Evolutionary conservation across 441 rosid species (phyloP).

Genomic region (Aleurites moluccanus): DNA sequence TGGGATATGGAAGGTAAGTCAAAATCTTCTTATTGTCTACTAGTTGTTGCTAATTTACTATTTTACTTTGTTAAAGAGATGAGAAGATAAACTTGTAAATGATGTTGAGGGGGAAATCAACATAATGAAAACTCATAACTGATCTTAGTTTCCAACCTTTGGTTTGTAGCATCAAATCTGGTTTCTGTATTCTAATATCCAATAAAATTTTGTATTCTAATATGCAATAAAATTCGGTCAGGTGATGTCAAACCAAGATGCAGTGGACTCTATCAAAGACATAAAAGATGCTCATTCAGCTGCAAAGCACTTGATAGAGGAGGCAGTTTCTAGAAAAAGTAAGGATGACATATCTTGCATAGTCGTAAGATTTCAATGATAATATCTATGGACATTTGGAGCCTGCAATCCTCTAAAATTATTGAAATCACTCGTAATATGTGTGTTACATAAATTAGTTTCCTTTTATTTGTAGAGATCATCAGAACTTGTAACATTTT

Average conservation of each 20-base stretch:
- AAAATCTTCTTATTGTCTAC: conserved; percentile 22
- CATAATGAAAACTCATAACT: background rate
- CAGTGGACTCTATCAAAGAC: conserved; percentile 58
- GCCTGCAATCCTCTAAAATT: background rate
- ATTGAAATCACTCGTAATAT: background rate
- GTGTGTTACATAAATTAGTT: conserved; percentile 21
- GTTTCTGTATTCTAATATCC: background rate
- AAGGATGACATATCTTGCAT: conserved; percentile 86
- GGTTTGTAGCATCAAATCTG: background rate
- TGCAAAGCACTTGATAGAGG: conserved; percentile 75
- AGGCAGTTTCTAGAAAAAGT: conserved; percentile 70
- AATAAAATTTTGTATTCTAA: no score
- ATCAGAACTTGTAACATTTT: conserved; percentile 15
- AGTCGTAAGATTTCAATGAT: conserved; percentile 65
- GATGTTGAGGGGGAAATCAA: background rate
- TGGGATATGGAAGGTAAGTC: conserved; percentile 86
- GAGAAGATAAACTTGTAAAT: background rate
- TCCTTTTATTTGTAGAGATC: conserved; percentile 12
- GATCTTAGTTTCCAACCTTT: background rate
- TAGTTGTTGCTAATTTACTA: no score
- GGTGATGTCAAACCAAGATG: conserved; percentile 94
- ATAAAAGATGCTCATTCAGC: conserved; percentile 76
- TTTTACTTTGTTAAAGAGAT: no score
- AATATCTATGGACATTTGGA: background rate
- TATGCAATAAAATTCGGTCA: conserved; percentile 22